A percentile compares a stretch with the other conserved stretches of the same genome.
phyloP scores from a whole-genome alignment of 2,329 filamentous ascomycete species.

The Paracamarosporium sp. region DNA sequence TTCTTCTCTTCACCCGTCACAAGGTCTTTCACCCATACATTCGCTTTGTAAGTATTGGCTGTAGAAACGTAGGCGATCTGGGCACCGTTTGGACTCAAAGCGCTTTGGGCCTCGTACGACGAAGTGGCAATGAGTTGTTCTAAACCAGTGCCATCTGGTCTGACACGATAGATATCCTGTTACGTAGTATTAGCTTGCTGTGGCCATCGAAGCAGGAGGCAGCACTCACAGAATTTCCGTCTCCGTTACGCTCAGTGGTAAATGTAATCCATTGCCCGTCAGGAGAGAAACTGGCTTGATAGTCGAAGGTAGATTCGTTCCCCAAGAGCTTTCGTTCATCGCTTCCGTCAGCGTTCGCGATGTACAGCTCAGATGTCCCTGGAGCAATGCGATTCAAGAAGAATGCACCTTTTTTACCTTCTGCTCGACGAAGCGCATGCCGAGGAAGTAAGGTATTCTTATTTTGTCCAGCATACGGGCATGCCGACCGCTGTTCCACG shows the following conservation, averaged over 20 bases:
- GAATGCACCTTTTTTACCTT: slow-evolving; percentile 22
- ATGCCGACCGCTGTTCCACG: background rate
- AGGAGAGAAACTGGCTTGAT: slow-evolving; percentile 48
- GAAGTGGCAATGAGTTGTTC: slow-evolving; percentile 42
- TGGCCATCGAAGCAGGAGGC: background rate
- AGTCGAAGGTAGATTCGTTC: slow-evolving; percentile 44
- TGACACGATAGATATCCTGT: slow-evolving; percentile 47
- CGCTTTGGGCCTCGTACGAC: slow-evolving; percentile 47
- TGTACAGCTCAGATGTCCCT: slow-evolving; percentile 27
- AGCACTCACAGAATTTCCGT: slow-evolving; percentile 44
- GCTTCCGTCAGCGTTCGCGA: slow-evolving; percentile 50
- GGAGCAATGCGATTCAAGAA: slow-evolving; percentile 50
- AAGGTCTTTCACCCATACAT: slow-evolving; percentile 52
- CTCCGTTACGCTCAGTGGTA: slow-evolving; percentile 49
- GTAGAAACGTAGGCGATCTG: slow-evolving; percentile 52
- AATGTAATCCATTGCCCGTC: slow-evolving; percentile 51
- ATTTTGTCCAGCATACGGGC: background rate
- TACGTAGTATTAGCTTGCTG: background rate
- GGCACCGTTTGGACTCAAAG: slow-evolving; percentile 49
- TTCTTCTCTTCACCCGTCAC: slow-evolving; percentile 40
- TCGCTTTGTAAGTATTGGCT: slow-evolving; percentile 42
- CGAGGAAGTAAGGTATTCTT: background rate
- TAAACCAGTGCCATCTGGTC: slow-evolving; percentile 44
- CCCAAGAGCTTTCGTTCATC: slow-evolving; percentile 44
- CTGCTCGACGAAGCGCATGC: background rate